Conservation (phyloP, 1,284 basidiomycete species). For the Cryptococcus sp. region DNA sequence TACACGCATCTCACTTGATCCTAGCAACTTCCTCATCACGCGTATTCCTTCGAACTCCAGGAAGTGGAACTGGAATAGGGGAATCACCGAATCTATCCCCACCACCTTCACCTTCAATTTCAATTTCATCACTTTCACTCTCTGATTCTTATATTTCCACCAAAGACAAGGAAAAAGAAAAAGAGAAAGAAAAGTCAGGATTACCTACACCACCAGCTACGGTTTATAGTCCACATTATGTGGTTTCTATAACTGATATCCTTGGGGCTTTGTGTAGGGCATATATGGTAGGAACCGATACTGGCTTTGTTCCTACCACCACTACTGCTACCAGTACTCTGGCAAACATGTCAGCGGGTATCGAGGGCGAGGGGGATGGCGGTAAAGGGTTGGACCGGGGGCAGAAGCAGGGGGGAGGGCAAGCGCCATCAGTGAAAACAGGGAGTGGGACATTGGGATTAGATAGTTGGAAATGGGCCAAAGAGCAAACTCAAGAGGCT, state of each 20-base stretch:
- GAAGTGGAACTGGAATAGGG: too few species aligned
- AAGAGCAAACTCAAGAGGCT: background rate
- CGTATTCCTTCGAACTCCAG: conserved; percentile 28
- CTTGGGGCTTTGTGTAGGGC: conserved; percentile 19
- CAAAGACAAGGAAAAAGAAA: too few species aligned
- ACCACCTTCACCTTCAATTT: background rate
- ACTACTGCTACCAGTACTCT: too few species aligned
- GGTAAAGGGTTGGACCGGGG: too few species aligned
- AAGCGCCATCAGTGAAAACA: too few species aligned
- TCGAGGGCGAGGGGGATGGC: too few species aligned
- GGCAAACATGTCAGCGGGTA: too few species aligned
- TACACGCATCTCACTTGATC: conserved; percentile 33
- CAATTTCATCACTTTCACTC: conserved; percentile 10
- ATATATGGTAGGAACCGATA: too few species aligned
- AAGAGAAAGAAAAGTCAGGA: conserved; percentile 6
- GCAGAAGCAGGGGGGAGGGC: too few species aligned
- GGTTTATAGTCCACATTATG: conserved; percentile 29
- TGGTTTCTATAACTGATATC: conserved; percentile 36
- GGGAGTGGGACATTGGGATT: background rate
- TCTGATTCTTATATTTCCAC: conserved; percentile 9
- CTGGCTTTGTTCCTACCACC: too few species aligned
- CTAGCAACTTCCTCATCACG: conserved; percentile 35
- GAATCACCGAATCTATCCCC: conserved; percentile 24
- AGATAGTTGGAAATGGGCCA: background rate
- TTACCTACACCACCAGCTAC: conserved; percentile 28